A percentile compares a stretch with the other conserved stretches of the same genome.
Conservation (phyloP, 1,284 basidiomycete genomes). For the Boletus hoseneyae region DNA sequence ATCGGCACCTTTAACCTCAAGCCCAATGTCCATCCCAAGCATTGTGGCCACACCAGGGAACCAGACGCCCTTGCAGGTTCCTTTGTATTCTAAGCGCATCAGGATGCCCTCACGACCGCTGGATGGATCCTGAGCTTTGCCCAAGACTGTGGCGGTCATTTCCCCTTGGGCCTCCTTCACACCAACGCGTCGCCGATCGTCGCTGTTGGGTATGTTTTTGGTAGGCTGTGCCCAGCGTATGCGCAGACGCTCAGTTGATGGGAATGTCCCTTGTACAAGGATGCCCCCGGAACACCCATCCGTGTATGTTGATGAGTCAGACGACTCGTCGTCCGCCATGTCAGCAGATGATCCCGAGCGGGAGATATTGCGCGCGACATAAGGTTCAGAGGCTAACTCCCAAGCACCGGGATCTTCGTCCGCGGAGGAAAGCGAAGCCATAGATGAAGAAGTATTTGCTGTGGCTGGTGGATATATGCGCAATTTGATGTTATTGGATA, state of each 20-base stretch:
- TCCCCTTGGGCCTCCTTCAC: slow-evolving; percentile 63
- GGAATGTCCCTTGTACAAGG: slow-evolving; percentile 73
- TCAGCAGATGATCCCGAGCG: slow-evolving; percentile 59
- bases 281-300: slow-evolving; percentile 57
- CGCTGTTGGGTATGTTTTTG: slow-evolving; percentile 45
- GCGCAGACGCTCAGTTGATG: slow-evolving; percentile 68
- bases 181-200: slow-evolving; percentile 61
- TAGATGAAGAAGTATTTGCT: slow-evolving; percentile 51
- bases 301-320: slow-evolving; percentile 55
- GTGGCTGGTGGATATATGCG: slow-evolving; percentile 61
- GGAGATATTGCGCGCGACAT: slow-evolving; percentile 57
- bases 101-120: slow-evolving; percentile 55
- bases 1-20: slow-evolving; percentile 65
- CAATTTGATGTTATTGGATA: slow-evolving; percentile 70
- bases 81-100: slow-evolving; percentile 68
- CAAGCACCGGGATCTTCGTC: slow-evolving; percentile 65
- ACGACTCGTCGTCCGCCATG: slow-evolving; percentile 78
- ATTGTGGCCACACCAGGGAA: slow-evolving; percentile 78
- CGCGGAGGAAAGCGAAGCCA: slow-evolving; percentile 69
- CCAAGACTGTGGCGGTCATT: slow-evolving; percentile 58
- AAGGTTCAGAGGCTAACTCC: slow-evolving; percentile 75
- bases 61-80: slow-evolving; percentile 69
- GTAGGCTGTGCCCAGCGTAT: slow-evolving; percentile 73
- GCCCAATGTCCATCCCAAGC: slow-evolving; percentile 70
- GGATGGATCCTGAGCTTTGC: slow-evolving; percentile 40